A percentile compares a stretch with the other conserved stretches of the same genome.
Conservation (phyloP, 1,284 basidiomycete species). For the Earliella scabrosa region DNA sequence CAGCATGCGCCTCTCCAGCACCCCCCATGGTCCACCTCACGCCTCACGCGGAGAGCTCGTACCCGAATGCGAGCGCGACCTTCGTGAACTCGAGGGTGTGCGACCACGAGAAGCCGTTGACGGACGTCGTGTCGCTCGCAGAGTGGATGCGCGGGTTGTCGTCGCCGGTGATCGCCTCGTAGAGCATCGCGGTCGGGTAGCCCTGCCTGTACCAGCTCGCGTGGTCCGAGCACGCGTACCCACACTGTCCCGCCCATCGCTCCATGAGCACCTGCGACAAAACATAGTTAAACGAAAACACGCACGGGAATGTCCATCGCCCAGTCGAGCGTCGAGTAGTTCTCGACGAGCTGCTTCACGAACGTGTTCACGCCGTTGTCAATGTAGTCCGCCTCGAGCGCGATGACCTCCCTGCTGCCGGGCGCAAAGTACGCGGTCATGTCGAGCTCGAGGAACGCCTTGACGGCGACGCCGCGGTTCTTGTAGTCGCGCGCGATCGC, state of each 20-base stretch:
- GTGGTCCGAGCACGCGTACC: slow-evolving; percentile 49
- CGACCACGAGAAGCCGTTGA: slow-evolving; percentile 58
- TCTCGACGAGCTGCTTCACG: slow-evolving; percentile 41
- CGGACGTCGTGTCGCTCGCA: slow-evolving; percentile 40
- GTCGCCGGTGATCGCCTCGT: slow-evolving; percentile 44
- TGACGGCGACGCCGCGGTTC: slow-evolving; percentile 47
- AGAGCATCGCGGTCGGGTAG: slow-evolving; percentile 48
- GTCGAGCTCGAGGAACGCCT: slow-evolving; percentile 49
- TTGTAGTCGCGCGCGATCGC: slow-evolving; percentile 66
- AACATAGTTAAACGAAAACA: slow-evolving; percentile 27
- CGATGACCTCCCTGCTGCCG: slow-evolving; percentile 62
- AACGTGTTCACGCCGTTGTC: slow-evolving; percentile 46
- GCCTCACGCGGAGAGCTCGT: slow-evolving; percentile 37
- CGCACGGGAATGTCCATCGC: slow-evolving; percentile 46
- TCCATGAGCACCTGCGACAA: neutral
- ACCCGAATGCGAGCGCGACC: slow-evolving; percentile 56
- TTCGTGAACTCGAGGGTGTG: slow-evolving; percentile 57
- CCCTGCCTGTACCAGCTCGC: slow-evolving; percentile 50
- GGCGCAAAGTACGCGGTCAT: slow-evolving; percentile 67
- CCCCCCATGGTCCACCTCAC: too few relatives aligned
- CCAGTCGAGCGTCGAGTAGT: slow-evolving; percentile 44
- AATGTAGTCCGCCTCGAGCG: slow-evolving; percentile 68
- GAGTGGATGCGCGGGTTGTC: slow-evolving; percentile 60
- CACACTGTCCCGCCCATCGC: slow-evolving; percentile 33
- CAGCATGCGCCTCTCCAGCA: too few relatives aligned